Evolutionary conservation across 192 early-diverging fungal species (phyloP).

Genomic region (Backusella tarrabulga): DNA sequence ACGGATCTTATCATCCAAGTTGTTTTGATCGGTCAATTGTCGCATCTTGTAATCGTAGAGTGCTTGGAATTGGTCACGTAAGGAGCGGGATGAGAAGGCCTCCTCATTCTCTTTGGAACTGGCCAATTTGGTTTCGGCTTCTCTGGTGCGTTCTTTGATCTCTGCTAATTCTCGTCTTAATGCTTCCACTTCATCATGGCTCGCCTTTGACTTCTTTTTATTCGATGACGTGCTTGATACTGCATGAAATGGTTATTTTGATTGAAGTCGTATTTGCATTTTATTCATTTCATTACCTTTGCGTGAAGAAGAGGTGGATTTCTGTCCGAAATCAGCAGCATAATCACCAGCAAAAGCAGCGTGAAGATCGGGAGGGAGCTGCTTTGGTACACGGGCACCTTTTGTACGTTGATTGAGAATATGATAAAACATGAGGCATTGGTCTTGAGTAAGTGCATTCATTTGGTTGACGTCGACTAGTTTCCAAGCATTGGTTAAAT

Average conservation of each 20-base stretch:
- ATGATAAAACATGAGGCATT: conserved; percentile 56
- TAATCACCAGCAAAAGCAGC: conserved; percentile 54
- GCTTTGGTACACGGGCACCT: conserved; percentile 47
- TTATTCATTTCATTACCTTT: background rate
- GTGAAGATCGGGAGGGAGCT: conserved; percentile 49
- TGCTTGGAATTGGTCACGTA: conserved; percentile 45
- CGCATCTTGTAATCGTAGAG: conserved; percentile 54
- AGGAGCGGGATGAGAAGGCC: conserved; percentile 28
- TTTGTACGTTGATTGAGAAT: conserved; percentile 54
- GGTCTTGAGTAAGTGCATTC: conserved; percentile 54
- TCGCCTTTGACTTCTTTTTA: background rate
- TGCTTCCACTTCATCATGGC: conserved; percentile 47
- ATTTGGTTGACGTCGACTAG: conserved; percentile 56
- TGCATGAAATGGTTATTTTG: background rate
- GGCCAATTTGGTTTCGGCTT: conserved; percentile 40
- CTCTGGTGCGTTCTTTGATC: conserved; percentile 46
- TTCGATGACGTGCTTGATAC: background rate
- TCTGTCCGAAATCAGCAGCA: conserved; percentile 40
- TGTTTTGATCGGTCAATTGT: conserved; percentile 43
- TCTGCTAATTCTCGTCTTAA: conserved; percentile 43
- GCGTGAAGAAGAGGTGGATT: background rate
- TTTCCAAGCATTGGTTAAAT: conserved; percentile 54
- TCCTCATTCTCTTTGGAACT: conserved; percentile 13
- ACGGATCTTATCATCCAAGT: conserved; percentile 44
- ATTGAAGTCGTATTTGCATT: background rate